Evolutionary conservation across 1,284 basidiomycete genomes (phyloP).

Genomic region (Exobasidium rhododendri): DNA sequence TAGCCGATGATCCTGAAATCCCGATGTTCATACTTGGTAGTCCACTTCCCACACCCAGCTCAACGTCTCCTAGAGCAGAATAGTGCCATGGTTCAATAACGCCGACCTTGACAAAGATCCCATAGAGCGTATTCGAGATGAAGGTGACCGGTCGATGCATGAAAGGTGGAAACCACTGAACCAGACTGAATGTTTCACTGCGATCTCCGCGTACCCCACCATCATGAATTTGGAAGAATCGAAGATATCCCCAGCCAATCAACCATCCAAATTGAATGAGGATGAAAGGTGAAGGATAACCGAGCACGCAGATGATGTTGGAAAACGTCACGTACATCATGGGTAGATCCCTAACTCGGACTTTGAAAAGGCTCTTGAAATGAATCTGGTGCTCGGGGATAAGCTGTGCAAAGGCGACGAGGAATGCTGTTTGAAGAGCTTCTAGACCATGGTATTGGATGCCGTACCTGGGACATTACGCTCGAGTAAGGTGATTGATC

Average conservation of each 20-base stretch:
- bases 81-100: slow-evolving; percentile 76
- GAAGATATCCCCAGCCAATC: slow-evolving; percentile 86
- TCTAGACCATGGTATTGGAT: slow-evolving; percentile 87
- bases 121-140: slow-evolving; percentile 69
- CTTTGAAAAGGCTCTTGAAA: slow-evolving; percentile 54
- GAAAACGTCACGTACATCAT: slow-evolving; percentile 91
- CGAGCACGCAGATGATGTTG: slow-evolving; percentile 79
- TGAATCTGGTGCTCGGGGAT: slow-evolving; percentile 98
- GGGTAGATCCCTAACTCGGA: slow-evolving; percentile 65
- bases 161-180: slow-evolving; percentile 93
- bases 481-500: slow-evolving; percentile 45
- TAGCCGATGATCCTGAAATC: slow-evolving; percentile 78
- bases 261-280: slow-evolving; percentile 98
- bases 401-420: slow-evolving; percentile 94
- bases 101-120: slow-evolving; percentile 63
- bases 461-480: slow-evolving; percentile 63
- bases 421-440: slow-evolving; percentile 80
- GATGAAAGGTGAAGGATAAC: slow-evolving; percentile 89
- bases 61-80: slow-evolving; percentile 62
- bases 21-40: slow-evolving; percentile 66
- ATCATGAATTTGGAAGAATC: slow-evolving; percentile 87
- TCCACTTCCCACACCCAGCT: slow-evolving; percentile 69
- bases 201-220: slow-evolving; percentile 70
- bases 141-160: slow-evolving; percentile 63
- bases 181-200: slow-evolving; percentile 92